Percentiles rank a stretch among this genome's conserved stretches.
Conservation (phyloP, 192 early-diverging fungal genomes). For the Coemansia sp. region DNA sequence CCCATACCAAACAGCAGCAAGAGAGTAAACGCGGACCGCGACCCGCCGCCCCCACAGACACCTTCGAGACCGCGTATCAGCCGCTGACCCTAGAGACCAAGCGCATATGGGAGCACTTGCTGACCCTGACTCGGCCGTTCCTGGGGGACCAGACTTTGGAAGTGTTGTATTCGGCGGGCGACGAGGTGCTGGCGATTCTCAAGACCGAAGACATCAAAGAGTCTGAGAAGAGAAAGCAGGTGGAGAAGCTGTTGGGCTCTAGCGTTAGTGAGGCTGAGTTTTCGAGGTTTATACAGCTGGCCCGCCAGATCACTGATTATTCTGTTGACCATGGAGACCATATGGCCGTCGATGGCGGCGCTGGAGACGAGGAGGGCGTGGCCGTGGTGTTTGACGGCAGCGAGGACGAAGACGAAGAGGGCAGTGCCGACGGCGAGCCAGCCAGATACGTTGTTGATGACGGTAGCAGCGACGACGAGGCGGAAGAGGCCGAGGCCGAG, state of each 20-base stretch:
- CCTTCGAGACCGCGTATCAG: slow-evolving; percentile 82
- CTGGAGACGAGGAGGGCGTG: slow-evolving; percentile 85
- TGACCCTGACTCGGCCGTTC: slow-evolving; percentile 76
- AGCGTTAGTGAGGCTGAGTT: slow-evolving; percentile 76
- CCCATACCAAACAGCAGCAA: slow-evolving; percentile 54
- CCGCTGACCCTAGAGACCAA: slow-evolving; percentile 91
- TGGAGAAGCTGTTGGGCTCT: slow-evolving; percentile 71
- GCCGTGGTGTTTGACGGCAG: slow-evolving; percentile 93
- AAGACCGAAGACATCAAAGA: slow-evolving; percentile 86
- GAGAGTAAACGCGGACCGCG: slow-evolving; percentile 31
- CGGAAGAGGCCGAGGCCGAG: slow-evolving; percentile 25
- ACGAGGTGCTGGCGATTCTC: slow-evolving; percentile 76
- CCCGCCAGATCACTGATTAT: slow-evolving; percentile 95
- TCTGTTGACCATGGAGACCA: slow-evolving; percentile 53
- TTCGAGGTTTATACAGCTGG: slow-evolving; percentile 84
- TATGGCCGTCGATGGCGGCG: slow-evolving; percentile 43
- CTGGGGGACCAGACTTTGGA: slow-evolving; percentile 91
- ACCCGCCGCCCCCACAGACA: slow-evolving; percentile 65
- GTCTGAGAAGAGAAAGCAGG: slow-evolving; percentile 81
- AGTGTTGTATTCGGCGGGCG: slow-evolving; percentile 84
- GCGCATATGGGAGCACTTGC: slow-evolving; percentile 82
- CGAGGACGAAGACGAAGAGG: slow-evolving; percentile 84
- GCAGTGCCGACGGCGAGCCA: slow-evolving; percentile 58
- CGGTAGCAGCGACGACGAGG: slow-evolving; percentile 20
- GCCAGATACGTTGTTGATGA: slow-evolving; percentile 48